Evolutionary conservation across 306 rosid genomes (phyloP).

Genomic region (Astragalus glycyphyllos): DNA sequence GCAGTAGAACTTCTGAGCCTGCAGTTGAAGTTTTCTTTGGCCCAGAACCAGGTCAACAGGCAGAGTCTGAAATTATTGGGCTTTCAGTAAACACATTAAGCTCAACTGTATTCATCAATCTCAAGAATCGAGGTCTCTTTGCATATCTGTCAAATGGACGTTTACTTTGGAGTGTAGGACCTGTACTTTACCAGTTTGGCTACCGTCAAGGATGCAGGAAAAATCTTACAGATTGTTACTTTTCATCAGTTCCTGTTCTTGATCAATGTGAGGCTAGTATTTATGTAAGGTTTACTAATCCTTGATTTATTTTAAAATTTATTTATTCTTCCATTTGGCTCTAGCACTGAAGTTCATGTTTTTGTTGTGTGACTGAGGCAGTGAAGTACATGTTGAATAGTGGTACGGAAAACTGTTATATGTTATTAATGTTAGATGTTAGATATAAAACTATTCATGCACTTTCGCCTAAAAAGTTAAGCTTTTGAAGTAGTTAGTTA

Average conservation of each 20-base stretch:
- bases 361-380: not conserved
- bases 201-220: slow-evolving; percentile 72
- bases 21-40: slow-evolving; percentile 56
- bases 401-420: not conserved
- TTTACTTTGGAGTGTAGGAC: slow-evolving; percentile 76
- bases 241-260: slow-evolving; percentile 68
- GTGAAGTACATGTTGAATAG: not conserved
- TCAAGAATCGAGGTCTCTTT: slow-evolving; percentile 68
- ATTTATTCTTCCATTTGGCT: not conserved
- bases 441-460: not conserved
- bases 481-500: not conserved
- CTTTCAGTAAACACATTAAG: slow-evolving; percentile 66
- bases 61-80: slow-evolving; percentile 61
- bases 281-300: slow-evolving; percentile 64
- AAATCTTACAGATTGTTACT: slow-evolving; percentile 60
- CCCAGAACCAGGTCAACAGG: slow-evolving; percentile 52
- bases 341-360: not conserved
- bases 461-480: not conserved
- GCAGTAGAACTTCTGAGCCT: slow-evolving; percentile 49
- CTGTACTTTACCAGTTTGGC: slow-evolving; percentile 70
- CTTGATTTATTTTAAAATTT: not conserved
- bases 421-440: not conserved
- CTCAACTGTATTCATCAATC: slow-evolving; percentile 58
- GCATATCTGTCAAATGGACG: slow-evolving; percentile 56
- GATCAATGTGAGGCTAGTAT: slow-evolving; percentile 84